Evolutionary conservation across 768 basidiomycete genomes (phyloP).

Genomic region (Trametes elegans): DNA sequence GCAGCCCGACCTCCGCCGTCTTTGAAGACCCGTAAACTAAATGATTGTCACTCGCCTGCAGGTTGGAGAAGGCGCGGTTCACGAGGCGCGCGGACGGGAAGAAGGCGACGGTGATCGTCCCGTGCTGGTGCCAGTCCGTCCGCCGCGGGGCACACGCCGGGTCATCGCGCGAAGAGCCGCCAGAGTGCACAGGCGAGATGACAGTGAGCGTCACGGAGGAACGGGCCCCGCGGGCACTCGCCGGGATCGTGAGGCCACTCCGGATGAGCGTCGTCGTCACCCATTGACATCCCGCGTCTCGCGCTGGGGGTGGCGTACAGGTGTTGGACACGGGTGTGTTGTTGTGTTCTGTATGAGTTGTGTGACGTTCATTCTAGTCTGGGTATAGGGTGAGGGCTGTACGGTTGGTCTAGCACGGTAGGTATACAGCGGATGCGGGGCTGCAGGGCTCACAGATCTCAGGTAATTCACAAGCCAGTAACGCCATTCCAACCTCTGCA

Average conservation of each 20-base stretch:
- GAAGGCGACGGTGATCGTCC: constrained; percentile 1
- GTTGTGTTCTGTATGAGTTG: background rate
- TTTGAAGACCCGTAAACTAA: too few species aligned
- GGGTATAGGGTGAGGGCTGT: too few species aligned
- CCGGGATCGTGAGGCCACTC: background rate
- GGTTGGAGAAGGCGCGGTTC: background rate
- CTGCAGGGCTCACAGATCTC: too few species aligned
- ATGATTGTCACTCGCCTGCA: background rate
- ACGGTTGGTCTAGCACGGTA: too few species aligned
- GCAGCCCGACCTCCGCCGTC: background rate
- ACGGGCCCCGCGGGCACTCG: background rate
- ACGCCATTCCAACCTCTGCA: too few species aligned
- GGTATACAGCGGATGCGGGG: too few species aligned
- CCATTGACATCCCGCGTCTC: background rate
- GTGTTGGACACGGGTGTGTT: background rate
- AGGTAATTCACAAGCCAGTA: too few species aligned
- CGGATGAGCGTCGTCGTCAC: constrained; percentile 1
- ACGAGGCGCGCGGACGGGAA: background rate
- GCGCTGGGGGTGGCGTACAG: background rate
- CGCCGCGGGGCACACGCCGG: background rate
- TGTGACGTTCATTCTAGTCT: background rate
- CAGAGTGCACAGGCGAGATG: constrained; percentile 11
- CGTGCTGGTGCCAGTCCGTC: constrained; percentile 11
- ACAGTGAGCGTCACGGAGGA: constrained; percentile 8
- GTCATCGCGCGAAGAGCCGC: background rate